A percentile compares a stretch with the other conserved stretches of the same genome.
Evolutionary conservation across 495 filamentous ascomycete species (phyloP).

Genomic region (Filosporella fistucella): DNA sequence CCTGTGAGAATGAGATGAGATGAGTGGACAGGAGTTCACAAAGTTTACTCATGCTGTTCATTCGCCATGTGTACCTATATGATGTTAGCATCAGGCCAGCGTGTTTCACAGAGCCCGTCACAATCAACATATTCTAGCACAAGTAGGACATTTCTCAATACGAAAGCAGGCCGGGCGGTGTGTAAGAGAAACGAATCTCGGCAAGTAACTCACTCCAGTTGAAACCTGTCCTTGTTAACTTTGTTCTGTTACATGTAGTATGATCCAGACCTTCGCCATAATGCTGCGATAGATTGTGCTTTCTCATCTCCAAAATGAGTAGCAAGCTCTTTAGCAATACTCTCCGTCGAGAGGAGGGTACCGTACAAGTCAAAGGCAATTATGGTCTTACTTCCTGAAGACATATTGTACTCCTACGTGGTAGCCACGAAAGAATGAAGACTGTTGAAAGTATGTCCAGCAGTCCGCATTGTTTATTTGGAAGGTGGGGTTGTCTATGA

Average conservation of each 20-base stretch:
- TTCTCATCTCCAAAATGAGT: slow-evolving; percentile 48
- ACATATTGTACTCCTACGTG: slow-evolving; percentile 6
- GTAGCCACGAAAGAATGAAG: not conserved
- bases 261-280: slow-evolving; percentile 36
- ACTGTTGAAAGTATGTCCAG: too few species aligned
- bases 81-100: too few species aligned
- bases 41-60: slow-evolving; percentile 71
- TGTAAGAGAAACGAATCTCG: too few species aligned
- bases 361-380: slow-evolving; percentile 78
- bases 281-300: slow-evolving; percentile 47
- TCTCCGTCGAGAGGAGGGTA: slow-evolving; percentile 66
- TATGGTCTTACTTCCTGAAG: slow-evolving; percentile 31
- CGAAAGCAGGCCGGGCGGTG: too few species aligned
- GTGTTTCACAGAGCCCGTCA: too few species aligned
- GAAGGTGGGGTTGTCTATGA: too few species aligned
- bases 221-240: slow-evolving; percentile 45
- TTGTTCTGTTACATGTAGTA: not conserved
- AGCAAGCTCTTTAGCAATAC: slow-evolving; percentile 52
- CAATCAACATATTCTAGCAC: too few species aligned
- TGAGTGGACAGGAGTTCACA: not conserved
- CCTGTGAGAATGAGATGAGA: slow-evolving; percentile 31
- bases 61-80: slow-evolving; percentile 81
- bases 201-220: too few species aligned
- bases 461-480: too few species aligned
- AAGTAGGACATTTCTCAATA: too few species aligned